Evolutionary conservation across 148 eudicot genomes (phyloP), one percentile per base, ranked within the genome.

Genomic region (Cornus florida): DNA sequence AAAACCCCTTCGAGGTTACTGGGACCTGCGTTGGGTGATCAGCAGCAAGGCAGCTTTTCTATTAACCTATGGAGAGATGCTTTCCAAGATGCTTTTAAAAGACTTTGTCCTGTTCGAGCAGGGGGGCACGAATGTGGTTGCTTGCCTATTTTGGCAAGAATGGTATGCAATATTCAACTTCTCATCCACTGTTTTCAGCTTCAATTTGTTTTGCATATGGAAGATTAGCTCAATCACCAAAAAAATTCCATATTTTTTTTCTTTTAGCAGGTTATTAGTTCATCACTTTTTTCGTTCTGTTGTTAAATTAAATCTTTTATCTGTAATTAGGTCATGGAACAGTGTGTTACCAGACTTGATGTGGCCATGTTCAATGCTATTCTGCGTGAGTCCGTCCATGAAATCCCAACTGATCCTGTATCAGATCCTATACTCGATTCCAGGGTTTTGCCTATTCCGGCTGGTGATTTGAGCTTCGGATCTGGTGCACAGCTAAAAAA

Each of bases 321-420:
- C 24, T 67, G 53, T 82, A 82, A 6, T 56, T 82, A 95, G 98
- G 98, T 93, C 67, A 92, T 95, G 95, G 93, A 90, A 70, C 94
- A 93, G 81, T 95, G 97, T 81, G 81, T 88, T 74, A 84, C 87
- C 60, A 88, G 98, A 80, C 88, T 93, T 72, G 98, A 95, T 82
- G 96, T 93, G 76, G 97, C 98, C 79, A 95, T 95, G 94, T 95
- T 95, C 82, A 95, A 95, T 85, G 97, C 96, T 67, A 95, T 95
- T 76, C 93, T 95, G 56, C 87, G 98, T 56, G 97, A 95, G 76
- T 95, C 98, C 14, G 94, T 88, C 14, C 83, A 89, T 78, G 94
- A 95, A 87, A 91, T 93, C 60, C 98, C 97, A 65, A 91, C 96
- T 6, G 97, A 95, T 89, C 97, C 98, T 31, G 89, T 95, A 35